These are phyloP conservation scores for Marasmius tenuissimus DNA, from an alignment of 1,284 basidiomycete species.

Conservation along the genomic window DNA sequence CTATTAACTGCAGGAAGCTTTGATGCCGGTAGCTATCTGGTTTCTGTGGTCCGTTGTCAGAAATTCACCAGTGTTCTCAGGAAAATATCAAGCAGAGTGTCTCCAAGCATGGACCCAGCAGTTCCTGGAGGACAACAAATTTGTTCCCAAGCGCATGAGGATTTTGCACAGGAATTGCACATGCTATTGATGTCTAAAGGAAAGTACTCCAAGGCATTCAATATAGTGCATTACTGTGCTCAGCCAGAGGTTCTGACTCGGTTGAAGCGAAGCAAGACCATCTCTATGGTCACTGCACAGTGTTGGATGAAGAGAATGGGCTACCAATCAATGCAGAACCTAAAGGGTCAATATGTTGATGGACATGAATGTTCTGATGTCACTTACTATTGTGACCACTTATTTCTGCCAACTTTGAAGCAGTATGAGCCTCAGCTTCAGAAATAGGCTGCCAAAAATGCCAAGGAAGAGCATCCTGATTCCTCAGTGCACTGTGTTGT, in stretches of 20 bases:
- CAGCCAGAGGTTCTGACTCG: neutral
- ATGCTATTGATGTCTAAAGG: conserved; percentile 6
- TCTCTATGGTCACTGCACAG: neutral
- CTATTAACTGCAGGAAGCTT: no score
- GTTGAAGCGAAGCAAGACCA: conserved; percentile 6
- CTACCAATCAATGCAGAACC: conserved; percentile 1
- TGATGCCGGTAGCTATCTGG: no score
- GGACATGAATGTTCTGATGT: conserved; percentile 27
- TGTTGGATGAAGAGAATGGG: conserved; percentile 4
- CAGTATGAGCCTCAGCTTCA: neutral
- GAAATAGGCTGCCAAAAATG: no score
- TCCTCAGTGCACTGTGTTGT: neutral
- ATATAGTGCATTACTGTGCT: conserved; percentile 1
- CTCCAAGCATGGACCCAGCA: no score
- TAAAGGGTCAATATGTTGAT: conserved; percentile 26
- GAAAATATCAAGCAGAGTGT: no score
- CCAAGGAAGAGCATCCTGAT: neutral
- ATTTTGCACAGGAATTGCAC: conserved; percentile 8
- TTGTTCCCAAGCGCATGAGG: neutral
- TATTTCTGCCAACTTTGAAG: conserved; percentile 14
- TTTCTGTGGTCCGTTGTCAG: no score
- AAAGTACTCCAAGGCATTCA: conserved; percentile 9
- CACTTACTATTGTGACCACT: conserved; percentile 16
- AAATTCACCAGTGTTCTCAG: no score
- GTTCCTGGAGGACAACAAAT: no score